Evolutionary conservation across 129 eudicot genomes (phyloP), one percentile per base, ranked within the genome.

Genomic region (Smallanthus sonchifolius): DNA sequence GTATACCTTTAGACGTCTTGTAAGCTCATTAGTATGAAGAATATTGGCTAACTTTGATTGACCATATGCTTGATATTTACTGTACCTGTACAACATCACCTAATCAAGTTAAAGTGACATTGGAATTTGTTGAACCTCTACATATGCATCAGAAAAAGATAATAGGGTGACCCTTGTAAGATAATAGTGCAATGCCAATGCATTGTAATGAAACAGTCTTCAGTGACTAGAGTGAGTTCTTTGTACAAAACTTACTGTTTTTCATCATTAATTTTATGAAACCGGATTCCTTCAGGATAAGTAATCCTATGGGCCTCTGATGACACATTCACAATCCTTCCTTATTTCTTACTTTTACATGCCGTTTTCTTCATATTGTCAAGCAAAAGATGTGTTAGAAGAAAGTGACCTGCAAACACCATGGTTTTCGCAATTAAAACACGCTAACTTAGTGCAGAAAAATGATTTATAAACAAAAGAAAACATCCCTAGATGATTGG

Each of bases 11-110:
- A 89, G 66, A 39, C 67, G 80, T 71, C 84, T 84, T 54, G 96
- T 43, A 52, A 89, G 85, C 83, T 89, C 86, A 66, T 84, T 86
- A 38, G 89, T 86, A 78, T 89, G 96, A 66, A 89, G 78, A 55
- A 89, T 73, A 76, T 89, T 89, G n/a, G 91, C 87, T 75, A 89
- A 85, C 80, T 89, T 89, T 82, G 96, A 89, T 80, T 86, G 96
- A 48, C 96, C 96, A 80, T 89, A 89, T 37, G 96, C 96, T 72
- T 52, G 35, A 47, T 49, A 75, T 74, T 83, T 84, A 76, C 38
- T 80, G 78, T 86, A 89, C 45, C 96, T 89, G 87, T 70, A 77
- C 80, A 80, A 39, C 70, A 64, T 39, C 47, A 65, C 34, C 35
- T 65, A 57, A 60, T 57, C 34, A 66, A 69, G 32, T 67, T 66